Conservation (phyloP, 192 early-diverging fungal genomes). For the Kickxella alabastrina region DNA sequence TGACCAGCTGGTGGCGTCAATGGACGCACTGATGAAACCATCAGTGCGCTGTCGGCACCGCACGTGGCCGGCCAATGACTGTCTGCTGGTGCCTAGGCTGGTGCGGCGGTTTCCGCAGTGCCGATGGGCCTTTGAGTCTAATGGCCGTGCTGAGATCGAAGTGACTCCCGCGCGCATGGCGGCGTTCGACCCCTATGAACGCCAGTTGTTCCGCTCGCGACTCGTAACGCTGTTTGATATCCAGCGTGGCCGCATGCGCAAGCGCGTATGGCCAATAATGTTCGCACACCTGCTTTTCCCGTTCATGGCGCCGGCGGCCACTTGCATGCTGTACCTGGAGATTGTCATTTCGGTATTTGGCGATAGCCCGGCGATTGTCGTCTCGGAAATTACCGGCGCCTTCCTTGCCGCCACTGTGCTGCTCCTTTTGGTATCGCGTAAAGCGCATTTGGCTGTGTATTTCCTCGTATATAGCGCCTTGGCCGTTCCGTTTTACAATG, state of each 20-base stretch:
- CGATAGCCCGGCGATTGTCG: slow-evolving; percentile 46
- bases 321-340: slow-evolving; percentile 52
- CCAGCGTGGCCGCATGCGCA: slow-evolving; percentile 26
- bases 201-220: slow-evolving; percentile 48
- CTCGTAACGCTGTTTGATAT: slow-evolving; percentile 44
- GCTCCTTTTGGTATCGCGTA: slow-evolving; percentile 20
- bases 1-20: slow-evolving; percentile 35
- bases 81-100: slow-evolving; percentile 41
- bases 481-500: slow-evolving; percentile 41
- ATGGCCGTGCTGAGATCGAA: slow-evolving; percentile 39
- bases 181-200: slow-evolving; percentile 40
- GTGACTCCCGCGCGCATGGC: slow-evolving; percentile 19
- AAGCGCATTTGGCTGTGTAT: slow-evolving; percentile 28
- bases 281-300: slow-evolving; percentile 35
- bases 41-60: slow-evolving; percentile 39
- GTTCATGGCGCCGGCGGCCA: slow-evolving; percentile 34
- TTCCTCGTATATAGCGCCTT: slow-evolving; percentile 43
- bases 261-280: slow-evolving; percentile 30
- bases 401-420: slow-evolving; percentile 34
- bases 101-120: slow-evolving; percentile 26
- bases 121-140: slow-evolving; percentile 49
- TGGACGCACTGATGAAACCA: slow-evolving; percentile 44
- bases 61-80: slow-evolving; percentile 50
- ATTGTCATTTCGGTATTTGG: slow-evolving; percentile 47
- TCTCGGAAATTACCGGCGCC: slow-evolving; percentile 46